Base-by-base conservation (phyloP, 768 basidiomycete genomes). In the Pilatotrama ljubarskyi region DNA sequence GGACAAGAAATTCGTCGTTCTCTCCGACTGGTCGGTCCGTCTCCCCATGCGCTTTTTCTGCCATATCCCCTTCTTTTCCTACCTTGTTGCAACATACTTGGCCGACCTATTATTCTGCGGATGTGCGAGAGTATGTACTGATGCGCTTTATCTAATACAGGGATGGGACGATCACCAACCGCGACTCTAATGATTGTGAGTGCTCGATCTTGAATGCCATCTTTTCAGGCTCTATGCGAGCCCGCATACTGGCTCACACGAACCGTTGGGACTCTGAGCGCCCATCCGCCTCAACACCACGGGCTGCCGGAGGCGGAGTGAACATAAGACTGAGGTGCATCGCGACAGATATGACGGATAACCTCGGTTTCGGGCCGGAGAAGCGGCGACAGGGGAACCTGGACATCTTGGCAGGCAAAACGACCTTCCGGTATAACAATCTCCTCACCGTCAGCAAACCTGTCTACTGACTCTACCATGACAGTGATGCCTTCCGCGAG, bases 121-220 rank as follows among this genome's bases (percentile, higher is more conserved):
- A 32, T 48, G 13, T 13, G 15, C 25, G 1, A 32, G 14, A 6
- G 41, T 40, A 42, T 41, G 32, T 37, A 42, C 62, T 53, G 54
- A 24, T 40, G 38, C 18, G n/a, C 11, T n/a, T 56, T 26, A 13
- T 8, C 10, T 18, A 8, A 5, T 32, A 24, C 71, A 92, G 91
- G 91, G 91, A 93, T 76, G 91, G 91, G 67, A 98, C 95, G 14
- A 96, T 98, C 75, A 96, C 95, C 3, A 93, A 84, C 40, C 84
- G 83, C 68, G 95, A 98, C 71, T 93, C 91, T 7, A 98, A 98
- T 73, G 95, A 97, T 68, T 94, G 90, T 93, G 70, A 62, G 86
- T 67, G 13, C 29, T 50, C 66, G 42, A 32, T 50, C n/a, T 22
- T 20, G 18, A 26, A n/a, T 22, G 18, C 7, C 15, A n/a, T 26